phyloP scores from a whole-genome alignment of 2,329 filamentous ascomycete genomes.

The Aspergillus ustus region DNA sequence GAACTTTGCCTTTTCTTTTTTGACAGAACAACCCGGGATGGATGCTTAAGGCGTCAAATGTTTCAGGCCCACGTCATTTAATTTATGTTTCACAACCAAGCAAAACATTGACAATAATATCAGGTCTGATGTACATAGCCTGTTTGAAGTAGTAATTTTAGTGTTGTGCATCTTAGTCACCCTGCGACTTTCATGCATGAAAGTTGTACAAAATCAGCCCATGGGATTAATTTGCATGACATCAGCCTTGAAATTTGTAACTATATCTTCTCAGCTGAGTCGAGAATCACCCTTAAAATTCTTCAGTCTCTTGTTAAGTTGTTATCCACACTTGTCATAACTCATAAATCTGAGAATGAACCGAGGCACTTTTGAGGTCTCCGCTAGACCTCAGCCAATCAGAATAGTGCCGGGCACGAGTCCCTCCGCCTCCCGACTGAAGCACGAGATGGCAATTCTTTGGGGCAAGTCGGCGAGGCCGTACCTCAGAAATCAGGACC shows the following conservation, averaged over 20 bases:
- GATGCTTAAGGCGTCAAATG: too few species aligned
- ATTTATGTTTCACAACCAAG: neutral
- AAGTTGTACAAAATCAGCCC: neutral
- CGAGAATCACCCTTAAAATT: neutral
- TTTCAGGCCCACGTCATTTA: too few species aligned
- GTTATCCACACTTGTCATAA: neutral
- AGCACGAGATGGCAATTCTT: constrained; percentile 5
- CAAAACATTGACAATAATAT: neutral
- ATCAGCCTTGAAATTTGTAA: neutral
- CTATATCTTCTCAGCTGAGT: neutral
- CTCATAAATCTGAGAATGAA: neutral
- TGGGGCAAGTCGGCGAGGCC: neutral
- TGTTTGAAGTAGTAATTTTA: neutral
- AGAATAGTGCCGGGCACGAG: neutral
- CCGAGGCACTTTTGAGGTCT: constrained; percentile 14
- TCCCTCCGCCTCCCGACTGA: neutral
- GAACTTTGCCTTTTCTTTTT: neutral
- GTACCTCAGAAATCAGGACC: neutral
- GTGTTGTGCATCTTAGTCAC: neutral
- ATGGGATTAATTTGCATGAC: neutral
- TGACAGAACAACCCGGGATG: neutral
- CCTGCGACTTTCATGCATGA: neutral
- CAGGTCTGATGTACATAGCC: neutral
- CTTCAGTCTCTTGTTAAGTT: neutral
- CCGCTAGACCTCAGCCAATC: constrained; percentile 13